These are phyloP conservation scores for Amylocarpus encephaloides DNA, from an alignment of 2,329 filamentous ascomycete genomes.

Conservation along the genomic window DNA sequence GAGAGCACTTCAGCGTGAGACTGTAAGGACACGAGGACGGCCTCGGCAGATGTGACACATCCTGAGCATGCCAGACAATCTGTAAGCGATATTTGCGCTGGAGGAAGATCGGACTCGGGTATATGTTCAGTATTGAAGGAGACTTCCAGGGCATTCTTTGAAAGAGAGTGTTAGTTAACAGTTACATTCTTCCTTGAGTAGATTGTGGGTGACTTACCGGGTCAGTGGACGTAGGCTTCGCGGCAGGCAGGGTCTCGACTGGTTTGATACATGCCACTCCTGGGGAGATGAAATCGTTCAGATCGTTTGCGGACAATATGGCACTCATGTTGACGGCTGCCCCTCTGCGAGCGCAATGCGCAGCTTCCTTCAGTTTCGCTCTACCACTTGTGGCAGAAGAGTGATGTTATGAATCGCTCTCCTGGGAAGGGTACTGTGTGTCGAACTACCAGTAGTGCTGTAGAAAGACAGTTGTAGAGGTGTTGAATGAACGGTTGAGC, in stretches of 20 bases:
- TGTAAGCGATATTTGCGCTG: conserved; percentile 89
- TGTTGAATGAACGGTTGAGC: neutral
- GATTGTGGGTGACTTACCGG: conserved; percentile 33
- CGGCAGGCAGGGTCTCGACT: conserved; percentile 77
- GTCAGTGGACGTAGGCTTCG: conserved; percentile 39
- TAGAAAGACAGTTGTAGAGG: neutral
- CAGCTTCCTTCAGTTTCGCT: conserved; percentile 2
- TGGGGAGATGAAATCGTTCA: conserved; percentile 98
- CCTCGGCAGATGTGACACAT: conserved; percentile 95
- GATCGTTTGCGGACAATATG: conserved; percentile 90
- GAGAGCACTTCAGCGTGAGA: conserved; percentile 86
- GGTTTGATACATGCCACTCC: conserved; percentile 98
- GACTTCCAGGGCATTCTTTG: conserved; percentile 61
- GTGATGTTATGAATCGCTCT: no score
- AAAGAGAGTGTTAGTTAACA: conserved; percentile 7
- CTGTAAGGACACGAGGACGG: conserved; percentile 90
- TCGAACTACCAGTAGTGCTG: neutral
- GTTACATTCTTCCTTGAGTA: neutral
- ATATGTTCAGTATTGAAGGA: conserved; percentile 79
- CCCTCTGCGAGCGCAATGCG: conserved; percentile 17
- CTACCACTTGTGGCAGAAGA: no score
- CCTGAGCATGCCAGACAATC: conserved; percentile 97
- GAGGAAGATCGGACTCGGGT: conserved; percentile 48
- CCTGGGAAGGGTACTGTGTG: no score
- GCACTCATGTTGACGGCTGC: conserved; percentile 65